Evolutionary conservation across 2,329 filamentous ascomycete genomes (phyloP).

Genomic region (Venturia carpophila): DNA sequence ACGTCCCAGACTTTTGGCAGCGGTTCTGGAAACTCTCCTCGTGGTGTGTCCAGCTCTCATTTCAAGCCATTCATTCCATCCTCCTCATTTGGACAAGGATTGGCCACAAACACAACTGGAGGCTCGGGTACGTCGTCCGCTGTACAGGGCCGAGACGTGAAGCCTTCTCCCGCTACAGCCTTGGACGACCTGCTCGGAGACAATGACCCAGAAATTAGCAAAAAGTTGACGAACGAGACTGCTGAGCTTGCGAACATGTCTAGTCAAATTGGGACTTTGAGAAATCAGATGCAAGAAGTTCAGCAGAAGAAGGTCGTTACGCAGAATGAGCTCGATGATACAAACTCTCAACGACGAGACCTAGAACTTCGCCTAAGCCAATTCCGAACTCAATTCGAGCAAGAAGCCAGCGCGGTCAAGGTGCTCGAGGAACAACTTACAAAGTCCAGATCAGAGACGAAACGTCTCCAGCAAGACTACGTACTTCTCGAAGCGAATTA

Average conservation of each 20-base stretch:
- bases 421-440: slow-evolving; percentile 76
- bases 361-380: slow-evolving; percentile 85
- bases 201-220: slow-evolving; percentile 78
- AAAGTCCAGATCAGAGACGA: slow-evolving; percentile 68
- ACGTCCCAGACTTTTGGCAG: slow-evolving; percentile 13
- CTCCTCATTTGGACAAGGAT: slow-evolving; percentile 80
- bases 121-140: slow-evolving; percentile 41
- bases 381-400: slow-evolving; percentile 81
- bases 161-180: slow-evolving; percentile 27
- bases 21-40: slow-evolving; percentile 44
- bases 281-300: slow-evolving; percentile 90
- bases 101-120: slow-evolving; percentile 71
- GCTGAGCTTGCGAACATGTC: slow-evolving; percentile 91
- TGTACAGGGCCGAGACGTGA: slow-evolving; percentile 20
- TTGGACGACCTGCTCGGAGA: slow-evolving; percentile 87
- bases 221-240: slow-evolving; percentile 80
- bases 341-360: slow-evolving; percentile 80
- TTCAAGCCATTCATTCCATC: slow-evolving; percentile 92
- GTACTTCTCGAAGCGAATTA: slow-evolving; percentile 73
- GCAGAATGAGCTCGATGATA: slow-evolving; percentile 74
- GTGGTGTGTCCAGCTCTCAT: slow-evolving; percentile 37
- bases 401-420: slow-evolving; percentile 82
- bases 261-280: slow-evolving; percentile 84
- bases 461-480: slow-evolving; percentile 76
- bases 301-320: slow-evolving; percentile 71